Conservation (phyloP, 805 yeast species). For the Pichia pseudocactophila region DNA sequence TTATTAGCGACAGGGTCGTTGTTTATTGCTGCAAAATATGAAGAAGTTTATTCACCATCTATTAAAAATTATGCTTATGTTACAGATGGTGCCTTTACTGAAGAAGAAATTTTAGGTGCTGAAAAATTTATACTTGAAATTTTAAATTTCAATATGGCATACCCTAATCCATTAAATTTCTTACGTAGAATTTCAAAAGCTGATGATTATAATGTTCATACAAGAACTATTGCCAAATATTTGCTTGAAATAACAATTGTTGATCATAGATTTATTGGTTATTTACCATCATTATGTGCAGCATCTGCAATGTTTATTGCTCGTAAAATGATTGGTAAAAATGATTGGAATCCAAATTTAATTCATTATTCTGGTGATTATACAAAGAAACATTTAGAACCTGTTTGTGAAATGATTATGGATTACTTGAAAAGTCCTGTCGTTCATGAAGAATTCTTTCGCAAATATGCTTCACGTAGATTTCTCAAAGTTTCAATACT, state of each 20-base stretch:
- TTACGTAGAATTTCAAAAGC: slow-evolving; percentile 83
- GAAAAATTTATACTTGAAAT: slow-evolving; percentile 71
- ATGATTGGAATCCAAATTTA: slow-evolving; percentile 76
- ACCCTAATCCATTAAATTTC: slow-evolving; percentile 87
- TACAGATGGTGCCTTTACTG: slow-evolving; percentile 78
- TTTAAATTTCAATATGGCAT: slow-evolving; percentile 65
- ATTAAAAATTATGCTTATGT: slow-evolving; percentile 79
- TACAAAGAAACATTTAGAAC: slow-evolving; percentile 59
- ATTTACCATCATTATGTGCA: slow-evolving; percentile 70
- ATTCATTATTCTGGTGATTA: slow-evolving; percentile 91
- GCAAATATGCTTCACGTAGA: slow-evolving; percentile 83
- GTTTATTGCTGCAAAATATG: slow-evolving; percentile 87
- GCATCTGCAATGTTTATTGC: slow-evolving; percentile 85
- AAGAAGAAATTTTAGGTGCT: slow-evolving; percentile 72
- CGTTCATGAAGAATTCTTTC: slow-evolving; percentile 85
- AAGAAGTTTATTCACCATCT: slow-evolving; percentile 84
- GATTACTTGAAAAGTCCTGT: slow-evolving; percentile 74
- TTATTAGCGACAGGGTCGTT: slow-evolving; percentile 77
- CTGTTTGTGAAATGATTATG: slow-evolving; percentile 64
- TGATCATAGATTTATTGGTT: slow-evolving; percentile 65
- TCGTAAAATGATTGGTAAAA: slow-evolving; percentile 56
- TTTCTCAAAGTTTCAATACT: slow-evolving; percentile 78
- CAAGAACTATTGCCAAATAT: slow-evolving; percentile 80
- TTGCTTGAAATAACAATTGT: slow-evolving; percentile 68
- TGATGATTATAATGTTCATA: slow-evolving; percentile 77